Percentiles rank a stretch among this genome's conserved stretches.
These are phyloP conservation scores for Cercospora beticola DNA, from an alignment of 2,329 filamentous ascomycete species.

Conservation along the genomic window DNA sequence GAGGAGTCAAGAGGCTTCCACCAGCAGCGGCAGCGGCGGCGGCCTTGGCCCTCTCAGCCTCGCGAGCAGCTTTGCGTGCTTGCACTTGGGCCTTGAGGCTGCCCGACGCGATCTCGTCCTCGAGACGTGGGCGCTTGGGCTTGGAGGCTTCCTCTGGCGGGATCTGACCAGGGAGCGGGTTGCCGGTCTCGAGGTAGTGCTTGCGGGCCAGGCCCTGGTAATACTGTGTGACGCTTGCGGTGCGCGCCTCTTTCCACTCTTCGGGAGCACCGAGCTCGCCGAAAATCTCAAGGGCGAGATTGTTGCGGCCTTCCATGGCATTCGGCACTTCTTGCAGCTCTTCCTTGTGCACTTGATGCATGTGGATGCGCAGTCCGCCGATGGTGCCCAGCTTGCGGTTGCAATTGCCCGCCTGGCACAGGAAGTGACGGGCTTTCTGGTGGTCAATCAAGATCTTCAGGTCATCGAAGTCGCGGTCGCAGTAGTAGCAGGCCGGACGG, in stretches of 20 bases:
- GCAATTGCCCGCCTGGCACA: conserved; percentile 75
- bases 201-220: conserved; percentile 85
- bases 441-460: conserved; percentile 94
- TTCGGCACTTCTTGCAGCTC: conserved; percentile 85
- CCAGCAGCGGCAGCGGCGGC: conserved; percentile 6
- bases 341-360: conserved; percentile 99
- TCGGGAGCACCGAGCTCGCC: conserved; percentile 96
- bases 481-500: conserved; percentile 98
- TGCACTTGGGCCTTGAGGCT: neutral
- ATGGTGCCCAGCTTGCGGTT: conserved; percentile 86
- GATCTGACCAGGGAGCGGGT: conserved; percentile 61
- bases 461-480: conserved; percentile 98
- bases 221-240: conserved; percentile 79
- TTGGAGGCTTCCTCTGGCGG: neutral
- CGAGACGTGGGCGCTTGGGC: conserved; percentile 2
- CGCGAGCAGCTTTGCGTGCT: neutral
- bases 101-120: neutral
- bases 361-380: conserved; percentile 91
- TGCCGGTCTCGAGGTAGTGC: conserved; percentile 77
- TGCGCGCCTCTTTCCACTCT: conserved; percentile 78
- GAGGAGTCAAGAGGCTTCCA: neutral
- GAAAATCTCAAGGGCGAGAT: conserved; percentile 92
- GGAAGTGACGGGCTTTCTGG: conserved; percentile 99
- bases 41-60: conserved; percentile 10
- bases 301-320: conserved; percentile 80